Evolutionary conservation across 2,329 filamentous ascomycete species (phyloP), one percentile per base, ranked within the genome.

Genomic region (Diaporthe velutina): DNA sequence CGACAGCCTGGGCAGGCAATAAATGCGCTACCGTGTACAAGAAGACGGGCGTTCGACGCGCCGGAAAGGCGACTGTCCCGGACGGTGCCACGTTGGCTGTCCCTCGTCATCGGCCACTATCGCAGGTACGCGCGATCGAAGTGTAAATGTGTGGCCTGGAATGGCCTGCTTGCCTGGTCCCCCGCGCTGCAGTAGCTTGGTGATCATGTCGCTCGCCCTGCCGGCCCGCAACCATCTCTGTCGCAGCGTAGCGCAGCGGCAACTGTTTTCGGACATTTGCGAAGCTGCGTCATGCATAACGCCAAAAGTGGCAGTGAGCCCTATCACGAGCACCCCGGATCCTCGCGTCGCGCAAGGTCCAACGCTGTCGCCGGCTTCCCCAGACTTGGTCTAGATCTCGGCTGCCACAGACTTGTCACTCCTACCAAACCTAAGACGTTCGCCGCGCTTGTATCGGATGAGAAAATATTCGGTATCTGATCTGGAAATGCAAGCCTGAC

Each of bases 51-150:
- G 42, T 67, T 35, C 10, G 45, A 52, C 45, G 33, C n/a, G 64
- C 45, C 64, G 48, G 8, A 38, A 25, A 50, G 30, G 55, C 70
- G 30, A 52, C 17, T 15, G 42, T 71, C 70, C 6, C 70, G 48
- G 70, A 71, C 40, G 55, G 55, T 71, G 70, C 70, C 70, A 71
- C 70, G 70, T 71, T 61, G 55, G 55, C 33, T n/a, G n/a, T 2
- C 42, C 40, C 13, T 48, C 70, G 70, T 72, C 70, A 72, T 72
- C 35, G 57, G 28, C 45, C 57, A 55, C 57, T 33, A 72, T 54
- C 57, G 70, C 55, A 71, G 70, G 70, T 71, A 71, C 55, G 70
- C 64, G 64, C 70, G 70, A 71, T 54, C 55, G 45, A 38, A 52
- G 28, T 71, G 54, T 50, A 61, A 52, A 15, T 71, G 9, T 30